Conservation (phyloP, 129 eudicot species). For the Daucus carota region DNA sequence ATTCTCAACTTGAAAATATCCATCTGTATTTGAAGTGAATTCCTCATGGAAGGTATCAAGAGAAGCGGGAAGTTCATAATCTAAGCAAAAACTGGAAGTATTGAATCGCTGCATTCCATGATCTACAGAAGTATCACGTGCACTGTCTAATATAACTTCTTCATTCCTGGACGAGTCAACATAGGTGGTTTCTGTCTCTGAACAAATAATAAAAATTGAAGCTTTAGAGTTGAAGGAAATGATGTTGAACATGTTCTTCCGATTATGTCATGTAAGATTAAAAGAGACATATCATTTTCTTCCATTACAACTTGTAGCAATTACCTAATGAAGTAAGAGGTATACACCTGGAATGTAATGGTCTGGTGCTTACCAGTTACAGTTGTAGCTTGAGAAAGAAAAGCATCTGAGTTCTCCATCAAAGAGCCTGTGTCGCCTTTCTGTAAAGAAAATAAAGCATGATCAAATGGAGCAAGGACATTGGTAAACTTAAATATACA, state of each 20-base stretch:
- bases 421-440: slow-evolving; percentile 27
- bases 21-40: slow-evolving; percentile 28
- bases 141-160: slow-evolving; percentile 17
- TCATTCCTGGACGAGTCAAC: slow-evolving; percentile 16
- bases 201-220: slow-evolving; percentile 15
- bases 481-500: background rate
- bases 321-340: background rate
- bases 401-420: slow-evolving; percentile 30
- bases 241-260: background rate
- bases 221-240: slow-evolving; percentile 16
- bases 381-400: slow-evolving; percentile 28
- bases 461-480: slow-evolving; percentile 6
- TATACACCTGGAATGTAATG: background rate
- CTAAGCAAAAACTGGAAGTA: slow-evolving; percentile 11
- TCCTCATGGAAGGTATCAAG: slow-evolving; percentile 39
- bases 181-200: slow-evolving; percentile 27
- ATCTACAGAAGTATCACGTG: slow-evolving; percentile 16
- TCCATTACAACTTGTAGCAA: background rate
- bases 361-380: slow-evolving; percentile 28
- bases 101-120: slow-evolving; percentile 11
- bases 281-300: background rate
- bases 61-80: slow-evolving; percentile 17
- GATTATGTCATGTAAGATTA: background rate
- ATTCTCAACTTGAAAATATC: slow-evolving; percentile 25
- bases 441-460: slow-evolving; percentile 25